These are phyloP conservation scores for Sugiyamaella lignohabitans DNA, from an alignment of 805 yeast genomes.

Conservation along the genomic window DNA sequence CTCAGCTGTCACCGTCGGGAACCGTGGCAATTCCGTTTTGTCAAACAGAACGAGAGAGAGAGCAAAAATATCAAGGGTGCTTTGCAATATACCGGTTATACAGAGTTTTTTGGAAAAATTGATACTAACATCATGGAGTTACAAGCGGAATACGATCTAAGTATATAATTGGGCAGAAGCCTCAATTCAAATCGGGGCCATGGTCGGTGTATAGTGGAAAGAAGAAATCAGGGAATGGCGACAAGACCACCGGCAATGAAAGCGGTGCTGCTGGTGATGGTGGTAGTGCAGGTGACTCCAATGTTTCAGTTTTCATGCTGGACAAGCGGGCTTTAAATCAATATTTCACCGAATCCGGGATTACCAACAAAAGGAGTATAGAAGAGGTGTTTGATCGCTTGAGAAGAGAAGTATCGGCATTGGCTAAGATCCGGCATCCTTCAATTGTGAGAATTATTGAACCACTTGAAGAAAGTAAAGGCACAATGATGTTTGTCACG, in stretches of 20 bases:
- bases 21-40: not conserved
- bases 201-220: slow-evolving; percentile 88
- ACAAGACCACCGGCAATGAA: not conserved
- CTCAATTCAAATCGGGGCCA: slow-evolving; percentile 67
- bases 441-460: slow-evolving; percentile 76
- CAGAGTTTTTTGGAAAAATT: not conserved
- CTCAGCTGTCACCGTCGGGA: not conserved
- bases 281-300: slow-evolving; percentile 27
- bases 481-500: slow-evolving; percentile 72
- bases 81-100: too few species aligned
- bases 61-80: not conserved
- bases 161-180: slow-evolving; percentile 63
- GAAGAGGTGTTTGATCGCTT: slow-evolving; percentile 63
- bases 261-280: slow-evolving; percentile 32
- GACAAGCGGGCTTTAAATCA: slow-evolving; percentile 72
- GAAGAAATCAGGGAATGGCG: slow-evolving; percentile 40
- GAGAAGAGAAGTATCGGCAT: slow-evolving; percentile 58
- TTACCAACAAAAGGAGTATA: slow-evolving; percentile 42
- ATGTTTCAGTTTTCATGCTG: slow-evolving; percentile 77
- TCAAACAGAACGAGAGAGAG: not conserved
- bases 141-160: slow-evolving; percentile 30
- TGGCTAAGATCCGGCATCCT: slow-evolving; percentile 86
- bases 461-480: slow-evolving; percentile 80
- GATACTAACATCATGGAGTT: slow-evolving; percentile 14
- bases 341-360: slow-evolving; percentile 44